Evolutionary conservation across 75 land plant genomes (phyloP), one percentile per base, ranked within the genome.

Genomic region (Sequoia sempervirens): DNA sequence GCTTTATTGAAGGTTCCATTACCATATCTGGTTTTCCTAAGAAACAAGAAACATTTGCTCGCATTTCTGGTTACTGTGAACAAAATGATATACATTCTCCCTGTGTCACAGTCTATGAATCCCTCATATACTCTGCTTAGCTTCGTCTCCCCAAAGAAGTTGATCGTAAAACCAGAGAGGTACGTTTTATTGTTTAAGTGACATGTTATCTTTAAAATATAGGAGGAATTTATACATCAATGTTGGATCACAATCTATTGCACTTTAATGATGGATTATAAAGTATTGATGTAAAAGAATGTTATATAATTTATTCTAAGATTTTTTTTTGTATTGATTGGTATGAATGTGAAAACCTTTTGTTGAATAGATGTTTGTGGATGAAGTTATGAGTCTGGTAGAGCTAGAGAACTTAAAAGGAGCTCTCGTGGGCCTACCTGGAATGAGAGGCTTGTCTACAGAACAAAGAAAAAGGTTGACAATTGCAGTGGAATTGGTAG

Each of bases 1-100:
- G 96, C 72, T 92, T 92, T 53, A 92, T 90, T 26, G 88, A 90
- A 10, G 93, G 95, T 30, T 82, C 38, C 56, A 91, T 94, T 40
- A 86, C 40, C 15, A 85, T 94, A 47, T 94, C 92, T 15, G 96
- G 96, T 0, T 92, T 86, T 79, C 92, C 96, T n/a, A 94, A 94
- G 82, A 91, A 92, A 64, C 96, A 94, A 78, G 94, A 89, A 82
- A 94, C 94, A 26, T 94, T 94, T 85, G 94, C 96, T 82, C 88
- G 96, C 0, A 82, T 94, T 38, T 89, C 96, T 0, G 96, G 94
- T 36, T 94, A 94, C 50, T 92, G 94, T 74, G 96, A 94, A 79
- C 94, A 94, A 84, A 91, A 84, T 76, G 96, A 94, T 69, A 92
- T 94, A 61, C 96, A 94, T 74, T 94, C 96, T 46, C 96, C 96